Percentiles rank a stretch among this genome's conserved stretches.
phyloP scores from a whole-genome alignment of 805 yeast genomes.

The Candida dendrica region DNA sequence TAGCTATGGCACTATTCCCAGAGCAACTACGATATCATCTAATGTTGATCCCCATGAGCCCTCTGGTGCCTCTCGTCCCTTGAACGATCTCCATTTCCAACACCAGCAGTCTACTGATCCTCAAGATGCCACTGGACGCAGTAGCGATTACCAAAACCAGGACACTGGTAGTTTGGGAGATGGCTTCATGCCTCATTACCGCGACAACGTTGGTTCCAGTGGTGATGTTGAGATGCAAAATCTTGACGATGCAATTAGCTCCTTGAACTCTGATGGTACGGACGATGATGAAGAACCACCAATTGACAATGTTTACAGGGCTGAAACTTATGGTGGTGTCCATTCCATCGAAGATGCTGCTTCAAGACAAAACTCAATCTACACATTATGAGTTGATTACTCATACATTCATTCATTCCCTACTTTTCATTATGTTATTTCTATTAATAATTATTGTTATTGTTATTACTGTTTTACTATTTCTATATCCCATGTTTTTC shows the following conservation, averaged over 20 bases:
- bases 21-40: not conserved
- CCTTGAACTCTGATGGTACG: too few relatives aligned
- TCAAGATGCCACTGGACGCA: not conserved
- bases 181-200: not conserved
- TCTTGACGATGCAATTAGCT: not conserved
- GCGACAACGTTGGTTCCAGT: not conserved
- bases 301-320: not conserved
- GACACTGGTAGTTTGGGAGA: not conserved
- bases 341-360: not conserved
- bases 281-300: constrained; percentile 1
- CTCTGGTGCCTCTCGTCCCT: not conserved
- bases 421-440: too few relatives aligned
- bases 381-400: not conserved
- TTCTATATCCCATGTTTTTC: too few relatives aligned
- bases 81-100: not conserved
- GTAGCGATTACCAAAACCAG: not conserved
- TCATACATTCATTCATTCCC: not conserved
- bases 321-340: constrained; percentile 1
- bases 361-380: not conserved
- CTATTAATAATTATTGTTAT: too few relatives aligned
- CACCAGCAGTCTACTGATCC: not conserved
- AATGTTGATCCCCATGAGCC: not conserved
- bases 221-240: not conserved
- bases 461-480: too few relatives aligned
- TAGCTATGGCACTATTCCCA: not conserved